Evolutionary conservation across 768 basidiomycete species (phyloP).

Genomic region (Naganishia kalamii): DNA sequence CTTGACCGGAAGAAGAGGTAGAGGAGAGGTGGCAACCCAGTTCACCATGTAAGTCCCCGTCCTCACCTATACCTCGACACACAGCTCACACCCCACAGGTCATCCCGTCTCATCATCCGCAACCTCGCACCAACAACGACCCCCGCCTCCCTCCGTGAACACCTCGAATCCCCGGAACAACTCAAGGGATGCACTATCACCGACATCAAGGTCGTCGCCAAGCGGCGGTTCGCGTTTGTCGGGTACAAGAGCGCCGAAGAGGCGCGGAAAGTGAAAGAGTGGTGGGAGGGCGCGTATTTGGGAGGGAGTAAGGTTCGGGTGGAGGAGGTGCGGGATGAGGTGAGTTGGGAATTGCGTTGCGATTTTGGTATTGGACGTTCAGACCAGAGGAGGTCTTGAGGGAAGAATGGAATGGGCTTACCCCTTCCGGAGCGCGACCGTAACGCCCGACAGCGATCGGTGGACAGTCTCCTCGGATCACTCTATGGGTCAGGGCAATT

Average conservation of each 20-base stretch:
- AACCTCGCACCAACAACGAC: slow-evolving; percentile 38
- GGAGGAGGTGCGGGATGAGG: slow-evolving; percentile 60
- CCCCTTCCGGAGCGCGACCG: too few species aligned
- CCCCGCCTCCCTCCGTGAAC: slow-evolving; percentile 27
- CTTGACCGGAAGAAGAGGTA: neutral
- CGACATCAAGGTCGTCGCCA: slow-evolving; percentile 73
- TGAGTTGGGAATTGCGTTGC: slow-evolving; percentile 47
- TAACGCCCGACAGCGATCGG: too few species aligned
- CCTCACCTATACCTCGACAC: neutral
- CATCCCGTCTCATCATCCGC: slow-evolving; percentile 44
- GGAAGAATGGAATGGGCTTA: too few species aligned
- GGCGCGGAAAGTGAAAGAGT: slow-evolving; percentile 66
- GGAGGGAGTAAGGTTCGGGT: slow-evolving; percentile 72
- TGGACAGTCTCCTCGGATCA: too few species aligned
- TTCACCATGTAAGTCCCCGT: neutral
- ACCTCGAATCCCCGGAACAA: slow-evolving; percentile 23
- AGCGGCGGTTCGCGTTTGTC: slow-evolving; percentile 83
- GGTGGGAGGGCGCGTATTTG: slow-evolving; percentile 79
- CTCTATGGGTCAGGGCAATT: too few species aligned
- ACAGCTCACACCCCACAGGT: slow-evolving; percentile 6
- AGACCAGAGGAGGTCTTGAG: neutral
- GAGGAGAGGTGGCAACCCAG: neutral
- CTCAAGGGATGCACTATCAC: slow-evolving; percentile 49
- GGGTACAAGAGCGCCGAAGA: slow-evolving; percentile 78
- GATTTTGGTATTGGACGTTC: neutral